Evolutionary conservation across 306 rosid species (phyloP).

Genomic region (Rosa chinensis): DNA sequence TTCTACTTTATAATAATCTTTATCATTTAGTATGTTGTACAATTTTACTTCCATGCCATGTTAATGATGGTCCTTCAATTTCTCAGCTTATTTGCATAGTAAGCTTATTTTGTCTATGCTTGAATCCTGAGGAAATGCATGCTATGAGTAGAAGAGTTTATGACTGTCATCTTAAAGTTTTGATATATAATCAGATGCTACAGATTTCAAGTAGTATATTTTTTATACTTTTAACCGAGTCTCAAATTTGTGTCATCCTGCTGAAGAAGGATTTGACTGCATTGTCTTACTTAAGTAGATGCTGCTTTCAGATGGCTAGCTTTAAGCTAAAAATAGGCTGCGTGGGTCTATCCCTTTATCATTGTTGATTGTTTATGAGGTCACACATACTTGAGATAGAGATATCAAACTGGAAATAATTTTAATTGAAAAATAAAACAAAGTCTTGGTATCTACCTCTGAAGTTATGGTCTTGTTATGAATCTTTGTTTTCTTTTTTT

Average conservation of each 20-base stretch:
- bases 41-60: neutral
- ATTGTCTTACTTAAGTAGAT: neutral
- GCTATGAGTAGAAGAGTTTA: neutral
- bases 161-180: neutral
- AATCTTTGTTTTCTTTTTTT: neutral
- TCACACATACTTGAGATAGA: constrained; percentile 6
- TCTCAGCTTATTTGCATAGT: neutral
- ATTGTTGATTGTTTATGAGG: neutral
- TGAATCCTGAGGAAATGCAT: neutral
- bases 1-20: neutral
- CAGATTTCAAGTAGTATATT: neutral
- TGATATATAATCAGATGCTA: neutral
- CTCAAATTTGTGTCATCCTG: neutral
- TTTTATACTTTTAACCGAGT: neutral
- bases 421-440: neutral
- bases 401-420: neutral
- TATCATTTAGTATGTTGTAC: neutral
- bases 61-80: neutral
- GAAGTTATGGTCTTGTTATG: neutral
- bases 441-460: neutral
- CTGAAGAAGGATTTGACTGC: constrained; percentile 5
- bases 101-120: neutral
- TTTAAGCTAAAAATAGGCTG: neutral
- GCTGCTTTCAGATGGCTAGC: neutral
- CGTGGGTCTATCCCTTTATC: neutral